Evolutionary conservation across 2,329 filamentous ascomycete species (phyloP), one percentile per base, ranked within the genome.

Genomic region (Mycosphaerelloides madeirae): DNA sequence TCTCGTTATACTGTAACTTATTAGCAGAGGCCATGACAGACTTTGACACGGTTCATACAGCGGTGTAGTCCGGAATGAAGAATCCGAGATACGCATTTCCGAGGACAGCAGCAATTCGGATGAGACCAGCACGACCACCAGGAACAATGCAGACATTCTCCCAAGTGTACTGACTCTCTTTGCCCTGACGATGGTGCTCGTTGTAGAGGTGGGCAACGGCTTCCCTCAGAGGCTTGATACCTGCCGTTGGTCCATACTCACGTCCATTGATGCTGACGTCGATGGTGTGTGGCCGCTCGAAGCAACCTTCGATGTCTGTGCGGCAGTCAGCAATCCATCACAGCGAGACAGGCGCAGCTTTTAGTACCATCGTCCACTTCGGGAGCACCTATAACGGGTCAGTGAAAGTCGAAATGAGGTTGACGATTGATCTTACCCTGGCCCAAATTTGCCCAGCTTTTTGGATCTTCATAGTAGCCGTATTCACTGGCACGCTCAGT

Each of bases 91-190:
- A 65, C 43, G 89, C 84, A 66, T 95, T 95, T 53, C 91, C 91
- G 57, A 97, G 71, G 5, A 97, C 89, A 40, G 91, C 91, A 15
- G 91, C 91, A 65, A 97, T 96, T 58, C 91, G 81, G 65, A 96
- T 96, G 69, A 97, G 73, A 38, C 91, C 91, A 28, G 91, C 91
- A 59, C 91, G 81, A 31, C 91, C 91, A 66, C 90, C 90, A 35
- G 91, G 91, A 3, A 97, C 91, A 65, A 97, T 95, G 65, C 87
- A 90, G 14, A 96, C 91, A 66, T 97, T 97, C 74, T 97, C 91
- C 85, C 87, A 96, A 5, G 87, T 94, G 67, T 97, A 97, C 70
- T 94, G 77, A 68, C 85, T 91, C 9, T 81, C 77, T 72, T 93
- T 94, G 62, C 85, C 88, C 70, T 91, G 72, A 53, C 91, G 83